Base-by-base conservation (phyloP, 495 filamentous ascomycete species). In the Aspergillus coremiiformis region DNA sequence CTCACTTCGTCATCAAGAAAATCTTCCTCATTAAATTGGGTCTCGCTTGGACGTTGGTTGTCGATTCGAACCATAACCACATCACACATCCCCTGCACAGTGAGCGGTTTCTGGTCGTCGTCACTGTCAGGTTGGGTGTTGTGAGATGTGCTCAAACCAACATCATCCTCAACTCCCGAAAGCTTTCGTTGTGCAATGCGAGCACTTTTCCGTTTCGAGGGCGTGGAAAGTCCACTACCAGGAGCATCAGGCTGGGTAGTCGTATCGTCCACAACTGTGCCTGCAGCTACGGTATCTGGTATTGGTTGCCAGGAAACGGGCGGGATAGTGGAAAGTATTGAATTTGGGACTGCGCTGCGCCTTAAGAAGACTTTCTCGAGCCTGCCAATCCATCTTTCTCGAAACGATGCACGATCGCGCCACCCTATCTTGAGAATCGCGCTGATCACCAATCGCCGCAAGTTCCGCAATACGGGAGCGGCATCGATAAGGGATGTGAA, bases 21-120 rank as follows among this genome's bases (percentile, higher is more conserved):
- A 59, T 96, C 87, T 10, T 77, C 76, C 69, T 92, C 90, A 19
- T 77, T 78, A 56, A 78, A 86, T 35, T 84, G 83, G n/a, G 70
- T 74, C 57, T 93, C 90, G 1, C 72, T 77, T 17, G 85, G 86
- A 39, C 89, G 82, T 58, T 86, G 80, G 64, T 94, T 92, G 61
- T 95, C 90, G 46, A 96, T 85, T 17, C 81, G 73, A 39, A 96
- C 77, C 39, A 82, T 79, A n/a, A 96, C 89, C 29, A 81, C 70
- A 21, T 90, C 75, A 66, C 90, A 96, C 75, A 89, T 75, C 1
- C 90, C 88, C 42, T 93, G 90, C 14, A 84, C 67, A 51, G 75
- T 71, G 2, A 66, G 59, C 3, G 30, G 20, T n/a, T 51, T 50
- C 27, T 50, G 37, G n/a, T 66, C 56, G 5, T 65, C 54, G 12